Evolutionary conservation across 2,329 filamentous ascomycete species (phyloP).

Genomic region (Claviceps sp.): DNA sequence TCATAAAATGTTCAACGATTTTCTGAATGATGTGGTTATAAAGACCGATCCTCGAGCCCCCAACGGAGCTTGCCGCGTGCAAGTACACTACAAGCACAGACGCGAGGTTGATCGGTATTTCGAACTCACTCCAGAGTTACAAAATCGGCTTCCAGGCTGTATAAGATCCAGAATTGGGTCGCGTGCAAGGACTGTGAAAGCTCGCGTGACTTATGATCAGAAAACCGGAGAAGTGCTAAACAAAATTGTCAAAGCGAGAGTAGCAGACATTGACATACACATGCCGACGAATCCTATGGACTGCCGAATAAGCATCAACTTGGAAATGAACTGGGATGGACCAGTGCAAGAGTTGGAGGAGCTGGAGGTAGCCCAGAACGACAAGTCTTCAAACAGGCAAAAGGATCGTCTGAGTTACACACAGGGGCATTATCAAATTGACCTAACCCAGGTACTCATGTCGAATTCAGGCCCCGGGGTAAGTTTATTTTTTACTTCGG

Average conservation of each 20-base stretch:
- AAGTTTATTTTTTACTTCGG: conserved; percentile 9
- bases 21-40: conserved; percentile 57
- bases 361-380: conserved; percentile 21
- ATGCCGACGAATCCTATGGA: conserved; percentile 69
- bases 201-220: conserved; percentile 62
- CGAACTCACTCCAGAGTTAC: conserved; percentile 49
- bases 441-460: conserved; percentile 77
- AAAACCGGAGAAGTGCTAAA: conserved; percentile 56
- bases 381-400: conserved; percentile 45
- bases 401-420: conserved; percentile 90
- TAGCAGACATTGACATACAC: conserved; percentile 78
- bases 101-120: conserved; percentile 76
- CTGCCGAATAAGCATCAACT: conserved; percentile 84
- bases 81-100: conserved; percentile 68
- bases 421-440: conserved; percentile 78
- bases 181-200: conserved; percentile 31
- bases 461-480: conserved; percentile 22
- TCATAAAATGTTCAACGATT: conserved; percentile 73
- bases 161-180: conserved; percentile 42
- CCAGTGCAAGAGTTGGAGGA: conserved; percentile 42
- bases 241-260: conserved; percentile 83
- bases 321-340: conserved; percentile 81
- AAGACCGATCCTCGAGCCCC: conserved; percentile 43
- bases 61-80: conserved; percentile 35
- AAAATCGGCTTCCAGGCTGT: conserved; percentile 48